Evolutionary conservation across 257 asterid genomes (phyloP).

Genomic region (Lycium barbarum): DNA sequence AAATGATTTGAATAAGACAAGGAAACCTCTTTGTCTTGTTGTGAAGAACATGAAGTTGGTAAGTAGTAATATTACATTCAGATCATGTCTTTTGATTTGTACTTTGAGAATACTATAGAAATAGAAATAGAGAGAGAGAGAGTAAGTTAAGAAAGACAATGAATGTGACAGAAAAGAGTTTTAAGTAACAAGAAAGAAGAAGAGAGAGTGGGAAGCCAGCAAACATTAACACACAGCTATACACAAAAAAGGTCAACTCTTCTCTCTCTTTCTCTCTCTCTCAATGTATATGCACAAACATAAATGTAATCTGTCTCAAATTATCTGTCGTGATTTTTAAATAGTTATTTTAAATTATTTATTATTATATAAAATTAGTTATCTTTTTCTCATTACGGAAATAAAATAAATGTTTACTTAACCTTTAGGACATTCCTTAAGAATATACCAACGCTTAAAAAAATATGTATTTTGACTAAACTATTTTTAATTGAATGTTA

Average conservation of each 20-base stretch:
- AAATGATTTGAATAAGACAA: background rate
- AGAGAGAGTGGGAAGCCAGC: constrained; percentile 28
- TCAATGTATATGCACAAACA: background rate
- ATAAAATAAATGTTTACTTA: no score
- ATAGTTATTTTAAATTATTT: no score
- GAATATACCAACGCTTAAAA: no score
- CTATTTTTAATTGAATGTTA: no score
- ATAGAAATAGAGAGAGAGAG: background rate
- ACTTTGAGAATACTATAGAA: background rate
- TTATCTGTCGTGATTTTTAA: no score
- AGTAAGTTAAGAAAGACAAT: constrained; percentile 12
- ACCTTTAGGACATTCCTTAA: no score
- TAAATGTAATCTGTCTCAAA: no score
- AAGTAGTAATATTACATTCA: background rate
- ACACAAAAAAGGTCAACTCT: background rate
- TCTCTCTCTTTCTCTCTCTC: background rate
- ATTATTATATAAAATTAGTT: no score
- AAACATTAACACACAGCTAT: constrained; percentile 3
- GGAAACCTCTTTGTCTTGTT: background rate
- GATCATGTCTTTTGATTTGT: background rate
- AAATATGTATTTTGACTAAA: no score
- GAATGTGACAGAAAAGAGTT: constrained; percentile 22
- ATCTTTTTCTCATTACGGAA: no score
- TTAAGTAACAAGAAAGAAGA: background rate
- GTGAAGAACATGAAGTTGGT: background rate